Base-by-base conservation (phyloP, 345 rosid species). In the Erodium maritimum region DNA sequence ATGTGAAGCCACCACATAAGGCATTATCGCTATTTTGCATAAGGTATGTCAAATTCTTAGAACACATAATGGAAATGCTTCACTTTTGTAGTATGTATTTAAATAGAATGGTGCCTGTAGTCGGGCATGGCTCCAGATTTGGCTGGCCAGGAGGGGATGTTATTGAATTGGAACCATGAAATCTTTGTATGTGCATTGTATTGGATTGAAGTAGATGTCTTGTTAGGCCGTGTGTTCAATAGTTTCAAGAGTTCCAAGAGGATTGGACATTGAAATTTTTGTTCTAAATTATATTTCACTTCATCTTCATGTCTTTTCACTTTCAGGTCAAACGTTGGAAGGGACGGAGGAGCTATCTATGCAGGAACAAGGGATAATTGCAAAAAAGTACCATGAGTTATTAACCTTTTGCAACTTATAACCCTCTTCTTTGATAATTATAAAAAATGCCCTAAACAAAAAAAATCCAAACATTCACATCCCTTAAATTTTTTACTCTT, bases 1-100 rank as follows among this genome's bases (percentile, higher is more conserved):
- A 52, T 69, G 57, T 23, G 62, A 64, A 64, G 48, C 17, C 48
- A 42, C 48, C 37, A 5, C 5, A 42, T 42, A 12, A 42, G 48
- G 48, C 17, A 29, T 12, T 10, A 42, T 12, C 2, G 48, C 8
- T 12, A 42, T 42, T 42, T 42, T 42, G 48, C 12, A 29, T 16
- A 42, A 42, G 48, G 48, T 42, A 14, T 42, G 48, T 12, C 14
- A 10, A 42, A 11, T 42, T 42, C 12, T 12, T 12, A 10, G 8
- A n/a, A 42, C 48, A 42, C 17, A 37, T 5, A 42, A 12, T 42
- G 48, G 14, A 42, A 42, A 42, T 42, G 12, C 3, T 29, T 29
- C 4, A n/a, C 16, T 42, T 3, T 42, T 29, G 37, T 42, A 42
- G 48, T 3, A 42, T 11, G 48, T 3, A 10, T 42, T 12, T 10